Evolutionary conservation across 2,329 filamentous ascomycete species (phyloP).

Genomic region (Pestalotiopsis sp.): DNA sequence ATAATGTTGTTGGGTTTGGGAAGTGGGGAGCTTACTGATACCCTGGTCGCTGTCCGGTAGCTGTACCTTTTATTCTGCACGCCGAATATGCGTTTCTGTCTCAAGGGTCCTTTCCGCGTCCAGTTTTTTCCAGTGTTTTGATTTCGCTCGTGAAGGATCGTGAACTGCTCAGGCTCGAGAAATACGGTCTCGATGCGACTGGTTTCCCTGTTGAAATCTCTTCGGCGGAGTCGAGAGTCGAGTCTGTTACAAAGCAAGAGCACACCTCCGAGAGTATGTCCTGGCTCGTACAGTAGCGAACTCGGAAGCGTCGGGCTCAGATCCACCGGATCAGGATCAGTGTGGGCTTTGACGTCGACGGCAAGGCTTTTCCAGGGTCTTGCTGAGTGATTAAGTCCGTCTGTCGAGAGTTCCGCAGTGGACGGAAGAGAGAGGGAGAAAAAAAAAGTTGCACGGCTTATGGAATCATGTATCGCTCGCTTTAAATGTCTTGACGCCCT

Average conservation of each 20-base stretch:
- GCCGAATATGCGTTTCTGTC: background rate
- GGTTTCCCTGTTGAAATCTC: background rate
- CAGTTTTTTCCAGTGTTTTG: background rate
- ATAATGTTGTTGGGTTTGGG: slow-evolving; percentile 11
- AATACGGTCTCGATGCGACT: background rate
- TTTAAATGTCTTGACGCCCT: background rate
- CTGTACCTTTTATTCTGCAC: background rate
- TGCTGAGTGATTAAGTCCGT: slow-evolving; percentile 11
- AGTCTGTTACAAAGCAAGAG: background rate
- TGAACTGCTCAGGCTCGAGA: background rate
- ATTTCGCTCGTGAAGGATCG: background rate
- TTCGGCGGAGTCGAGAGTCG: background rate
- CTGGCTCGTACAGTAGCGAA: slow-evolving; percentile 8
- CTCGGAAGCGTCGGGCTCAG: slow-evolving; percentile 13
- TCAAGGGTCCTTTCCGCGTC: background rate
- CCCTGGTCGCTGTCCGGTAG: background rate
- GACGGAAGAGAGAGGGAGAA: slow-evolving; percentile 16
- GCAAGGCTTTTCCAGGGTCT: slow-evolving; percentile 8
- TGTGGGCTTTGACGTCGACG: slow-evolving; percentile 11
- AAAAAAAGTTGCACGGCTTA: background rate
- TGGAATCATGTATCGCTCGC: background rate
- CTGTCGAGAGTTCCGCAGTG: background rate
- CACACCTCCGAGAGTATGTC: slow-evolving; percentile 1
- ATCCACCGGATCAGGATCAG: slow-evolving; percentile 11
- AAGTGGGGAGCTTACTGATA: slow-evolving; percentile 13